Evolutionary conservation across 257 asterid genomes (phyloP), one percentile per base, ranked within the genome.

Genomic region (Solanum clarkiae): DNA sequence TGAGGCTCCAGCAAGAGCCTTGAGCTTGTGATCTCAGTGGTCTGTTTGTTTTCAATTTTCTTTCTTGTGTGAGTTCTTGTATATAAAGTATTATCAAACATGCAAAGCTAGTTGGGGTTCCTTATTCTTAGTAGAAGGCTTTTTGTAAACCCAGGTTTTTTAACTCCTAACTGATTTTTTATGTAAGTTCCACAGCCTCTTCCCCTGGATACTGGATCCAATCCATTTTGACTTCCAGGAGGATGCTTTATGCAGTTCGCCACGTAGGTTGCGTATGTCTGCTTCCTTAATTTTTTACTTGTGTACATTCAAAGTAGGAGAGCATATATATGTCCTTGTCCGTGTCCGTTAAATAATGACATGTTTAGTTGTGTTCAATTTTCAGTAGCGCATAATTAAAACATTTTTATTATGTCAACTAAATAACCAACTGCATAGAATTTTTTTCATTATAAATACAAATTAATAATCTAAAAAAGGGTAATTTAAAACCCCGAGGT

Each of bases 1-100:
- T 44, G 77, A 82, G 77, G 85, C 71, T 60, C 57, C 60, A 1
- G 66, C 77, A 82, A 82, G 85, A 82, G 85, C 85, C 40, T 60
- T 60, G 71, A 42, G 77, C 77, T 82, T 44, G 77, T 82, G 66
- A 82, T 13, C 24, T 42, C 14, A 70, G 53, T 20, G n/a, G 54
- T 70, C 79, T 70, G 26, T 70, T 69, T 36, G 22, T 68, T 18
- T 70, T 18, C 80, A 18, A 10, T 70, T 70, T 70, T 36, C 42
- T 36, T 18, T 70, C n/a, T 17, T 24, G 10, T 55, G 24, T 80
- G 44, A 24, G 3, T 32, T 54, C 29, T 32, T 80, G 84, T 80
- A 80, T 53, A 80, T 80, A 80, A 29, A 80, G 32, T 53, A 40
- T 70, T 70, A 65, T 26, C 44, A 42, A 42, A 42, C 54, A 1